These are phyloP conservation scores for Penicillium sp. DNA, from an alignment of 2,329 filamentous ascomycete genomes.

Conservation along the genomic window DNA sequence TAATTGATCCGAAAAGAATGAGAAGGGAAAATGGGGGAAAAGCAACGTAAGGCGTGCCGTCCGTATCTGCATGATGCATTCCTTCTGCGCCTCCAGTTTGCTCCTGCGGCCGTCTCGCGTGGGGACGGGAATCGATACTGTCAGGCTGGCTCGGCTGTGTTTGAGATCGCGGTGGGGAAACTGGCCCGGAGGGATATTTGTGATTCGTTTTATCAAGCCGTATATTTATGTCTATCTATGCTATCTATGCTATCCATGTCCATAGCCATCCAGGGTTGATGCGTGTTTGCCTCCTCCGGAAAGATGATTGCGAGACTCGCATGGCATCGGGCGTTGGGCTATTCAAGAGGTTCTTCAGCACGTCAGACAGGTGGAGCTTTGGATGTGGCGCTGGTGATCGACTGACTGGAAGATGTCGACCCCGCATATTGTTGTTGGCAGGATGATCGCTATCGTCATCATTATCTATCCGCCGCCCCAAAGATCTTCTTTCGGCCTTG, in stretches of 20 bases:
- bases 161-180: neutral
- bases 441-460: neutral
- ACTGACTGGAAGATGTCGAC: neutral
- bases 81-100: neutral
- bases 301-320: too few species aligned
- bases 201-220: neutral
- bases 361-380: neutral
- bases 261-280: neutral
- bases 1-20: neutral
- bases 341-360: neutral
- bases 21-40: neutral
- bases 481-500: neutral
- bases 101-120: neutral
- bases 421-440: neutral
- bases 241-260: neutral
- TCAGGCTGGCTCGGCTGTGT: neutral
- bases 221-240: neutral
- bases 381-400: neutral
- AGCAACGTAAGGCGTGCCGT: neutral
- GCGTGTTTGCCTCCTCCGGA: neutral
- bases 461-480: neutral
- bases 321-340: neutral
- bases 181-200: neutral
- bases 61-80: constrained; percentile 4
- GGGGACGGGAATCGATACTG: neutral